A percentile compares a stretch with the other conserved stretches of the same genome.
These are phyloP conservation scores for Passiflora organensis DNA, from an alignment of 345 rosid species.

Conservation along the genomic window DNA sequence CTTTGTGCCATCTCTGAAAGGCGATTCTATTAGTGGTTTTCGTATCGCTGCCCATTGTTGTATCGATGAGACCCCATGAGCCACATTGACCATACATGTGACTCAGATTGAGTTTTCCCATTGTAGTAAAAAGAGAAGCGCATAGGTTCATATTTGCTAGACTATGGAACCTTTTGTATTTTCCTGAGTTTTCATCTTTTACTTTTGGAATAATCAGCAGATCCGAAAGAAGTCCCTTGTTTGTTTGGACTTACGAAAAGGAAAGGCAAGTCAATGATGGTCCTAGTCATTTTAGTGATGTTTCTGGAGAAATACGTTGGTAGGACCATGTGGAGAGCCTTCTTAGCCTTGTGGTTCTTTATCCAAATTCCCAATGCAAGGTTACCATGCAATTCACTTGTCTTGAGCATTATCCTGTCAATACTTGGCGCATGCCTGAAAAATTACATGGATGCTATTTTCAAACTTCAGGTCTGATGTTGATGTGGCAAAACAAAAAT, in stretches of 20 bases:
- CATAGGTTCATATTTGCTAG: slow-evolving; percentile 10
- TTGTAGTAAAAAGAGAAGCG: slow-evolving; percentile 14
- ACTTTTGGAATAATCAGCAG: neutral
- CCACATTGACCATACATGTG: slow-evolving; percentile 6
- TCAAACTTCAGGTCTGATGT: too few relatives aligned
- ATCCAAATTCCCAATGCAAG: neutral
- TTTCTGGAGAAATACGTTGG: neutral
- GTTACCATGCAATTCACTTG: neutral
- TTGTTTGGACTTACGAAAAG: neutral
- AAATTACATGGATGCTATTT: neutral
- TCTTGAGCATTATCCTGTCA: neutral
- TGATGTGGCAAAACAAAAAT: too few relatives aligned
- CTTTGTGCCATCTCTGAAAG: slow-evolving; percentile 2
- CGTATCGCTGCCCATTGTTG: slow-evolving; percentile 15
- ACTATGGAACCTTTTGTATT: neutral
- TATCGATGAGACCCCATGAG: slow-evolving; percentile 17
- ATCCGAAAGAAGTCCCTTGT: neutral
- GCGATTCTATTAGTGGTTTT: slow-evolving; percentile 35
- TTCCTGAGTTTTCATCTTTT: neutral
- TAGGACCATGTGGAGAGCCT: neutral
- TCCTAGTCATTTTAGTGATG: neutral
- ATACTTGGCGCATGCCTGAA: slow-evolving; percentile 1
- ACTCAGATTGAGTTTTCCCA: slow-evolving; percentile 16
- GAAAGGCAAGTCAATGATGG: neutral
- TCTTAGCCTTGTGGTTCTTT: neutral